Evolutionary conservation across 2,329 filamentous ascomycete genomes (phyloP).

Genomic region (Zasmidium citrigriseum): DNA sequence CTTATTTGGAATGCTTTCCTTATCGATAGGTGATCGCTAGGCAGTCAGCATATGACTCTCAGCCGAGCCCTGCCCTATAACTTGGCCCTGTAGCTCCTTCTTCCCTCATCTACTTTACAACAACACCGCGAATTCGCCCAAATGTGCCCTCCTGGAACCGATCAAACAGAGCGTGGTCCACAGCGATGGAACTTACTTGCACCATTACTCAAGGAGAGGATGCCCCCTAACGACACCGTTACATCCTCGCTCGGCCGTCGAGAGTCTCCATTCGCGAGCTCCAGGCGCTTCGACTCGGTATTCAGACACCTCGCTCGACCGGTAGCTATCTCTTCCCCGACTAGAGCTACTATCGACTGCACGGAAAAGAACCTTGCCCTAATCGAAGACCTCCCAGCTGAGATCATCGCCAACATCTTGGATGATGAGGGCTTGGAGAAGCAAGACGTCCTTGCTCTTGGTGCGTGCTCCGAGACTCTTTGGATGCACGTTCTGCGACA

Average conservation of each 20-base stretch:
- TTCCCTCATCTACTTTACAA: neutral
- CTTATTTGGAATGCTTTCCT: too few relatives aligned
- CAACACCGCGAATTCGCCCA: neutral
- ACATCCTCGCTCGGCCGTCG: neutral
- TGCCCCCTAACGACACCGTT: neutral
- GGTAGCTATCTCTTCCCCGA: too few relatives aligned
- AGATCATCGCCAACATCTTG: slow-evolving; percentile 5
- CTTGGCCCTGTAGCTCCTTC: too few relatives aligned
- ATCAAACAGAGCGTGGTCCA: neutral
- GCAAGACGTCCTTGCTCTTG: slow-evolving; percentile 7
- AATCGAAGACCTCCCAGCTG: slow-evolving; percentile 10
- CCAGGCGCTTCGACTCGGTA: too few relatives aligned
- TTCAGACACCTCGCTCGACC: too few relatives aligned
- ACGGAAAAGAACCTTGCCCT: too few relatives aligned
- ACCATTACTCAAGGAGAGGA: neutral
- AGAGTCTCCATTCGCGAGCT: neutral
- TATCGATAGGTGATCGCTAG: too few relatives aligned
- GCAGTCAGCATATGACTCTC: too few relatives aligned
- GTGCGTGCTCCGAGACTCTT: slow-evolving; percentile 10
- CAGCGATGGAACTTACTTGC: neutral
- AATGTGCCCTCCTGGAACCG: slow-evolving; percentile 1
- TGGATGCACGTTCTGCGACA: slow-evolving; percentile 10
- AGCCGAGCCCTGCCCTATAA: too few relatives aligned
- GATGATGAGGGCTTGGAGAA: neutral
- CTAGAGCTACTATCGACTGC: too few relatives aligned